These are phyloP conservation scores for Xerocomellus amylosporus DNA, from an alignment of 768 basidiomycete genomes.

Conservation along the genomic window DNA sequence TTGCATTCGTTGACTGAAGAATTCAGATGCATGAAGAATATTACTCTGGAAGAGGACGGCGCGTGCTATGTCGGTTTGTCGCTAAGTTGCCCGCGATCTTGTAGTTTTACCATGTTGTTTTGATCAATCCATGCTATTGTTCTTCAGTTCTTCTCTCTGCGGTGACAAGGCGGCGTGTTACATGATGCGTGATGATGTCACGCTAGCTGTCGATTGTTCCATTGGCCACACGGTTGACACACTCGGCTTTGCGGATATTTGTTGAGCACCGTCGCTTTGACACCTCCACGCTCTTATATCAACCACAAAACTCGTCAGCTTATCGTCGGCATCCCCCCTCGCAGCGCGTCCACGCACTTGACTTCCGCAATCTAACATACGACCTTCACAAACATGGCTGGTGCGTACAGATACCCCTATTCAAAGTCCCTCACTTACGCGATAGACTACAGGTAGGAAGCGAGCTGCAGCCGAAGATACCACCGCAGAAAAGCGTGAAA, in stretches of 20 bases:
- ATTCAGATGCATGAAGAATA: slow-evolving; percentile 7
- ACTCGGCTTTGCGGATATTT: slow-evolving; percentile 26
- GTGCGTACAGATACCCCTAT: slow-evolving; percentile 24
- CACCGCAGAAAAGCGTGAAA: slow-evolving; percentile 31
- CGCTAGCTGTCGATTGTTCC: slow-evolving; percentile 9
- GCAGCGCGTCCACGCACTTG: not conserved
- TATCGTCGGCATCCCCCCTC: not conserved
- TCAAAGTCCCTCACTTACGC: not conserved
- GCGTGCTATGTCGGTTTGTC: slow-evolving; percentile 13
- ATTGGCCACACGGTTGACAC: slow-evolving; percentile 3
- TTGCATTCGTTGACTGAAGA: slow-evolving; percentile 2
- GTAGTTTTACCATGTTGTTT: slow-evolving; percentile 28
- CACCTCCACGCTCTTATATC: slow-evolving; percentile 13
- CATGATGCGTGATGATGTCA: slow-evolving; percentile 34
- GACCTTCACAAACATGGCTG: slow-evolving; percentile 24
- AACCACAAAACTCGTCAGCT: not conserved
- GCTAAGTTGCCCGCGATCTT: slow-evolving; percentile 25
- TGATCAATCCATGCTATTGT: slow-evolving; percentile 24
- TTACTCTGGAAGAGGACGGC: slow-evolving; percentile 15
- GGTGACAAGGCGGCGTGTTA: slow-evolving; percentile 17
- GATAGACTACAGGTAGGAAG: slow-evolving; percentile 38
- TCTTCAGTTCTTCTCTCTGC: not conserved
- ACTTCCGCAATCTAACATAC: not conserved
- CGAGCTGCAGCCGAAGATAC: slow-evolving; percentile 41
- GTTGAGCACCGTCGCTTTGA: slow-evolving; percentile 24